Evolutionary conservation across 352 stramenopile genomes (phyloP), one percentile per base, ranked within the genome.

Genomic region (Lagenidium sp.): DNA sequence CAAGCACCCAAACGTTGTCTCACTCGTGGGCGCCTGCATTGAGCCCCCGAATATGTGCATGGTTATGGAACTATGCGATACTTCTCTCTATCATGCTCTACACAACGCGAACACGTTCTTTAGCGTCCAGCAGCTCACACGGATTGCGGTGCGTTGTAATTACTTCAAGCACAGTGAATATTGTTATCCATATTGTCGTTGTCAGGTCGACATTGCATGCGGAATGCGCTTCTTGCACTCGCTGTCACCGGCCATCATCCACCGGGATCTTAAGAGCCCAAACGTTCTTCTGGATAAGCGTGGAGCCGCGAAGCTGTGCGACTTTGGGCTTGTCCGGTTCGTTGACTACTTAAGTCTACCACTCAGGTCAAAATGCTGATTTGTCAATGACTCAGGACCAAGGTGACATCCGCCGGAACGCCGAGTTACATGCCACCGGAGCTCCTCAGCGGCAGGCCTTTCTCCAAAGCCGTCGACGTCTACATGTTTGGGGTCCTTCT

Each of bases 401-500:
- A 77, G 20, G 55, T 79, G 28, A 78, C 69, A 24, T 61, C 60
- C n/a, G 87, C 85, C 13, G 86, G 89, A 6, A 97, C 90, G n/a
- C 85, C 87, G 2, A 74, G 73, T 25, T 95, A 95, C 57, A 95
- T 94, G 82, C 74, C 80, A 10, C 78, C 81, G 10, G 85, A 97
- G 56, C 67, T 97, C 2, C 59, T 97, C 16, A 72, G 55, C 19
- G 71, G 77, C 8, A 72, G 70, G 6, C 61, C 81, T 0, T 97
- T 96, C 48, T 94, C 76, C 21, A 95, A 93, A 48, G 69, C 65
- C 0, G 85, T 97, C 25, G 87, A 97, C 50, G 84, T 96, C 16
- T 97, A 91, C 61, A 95, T 94, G 57, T 97, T 95, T 61, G 89
- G 85, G 12, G 68, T 97, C 35, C 58, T 97, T 19, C 49, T 97